These are phyloP conservation scores for Hanseniaspora occidentalis DNA, from an alignment of 805 yeast genomes.

Conservation along the genomic window DNA sequence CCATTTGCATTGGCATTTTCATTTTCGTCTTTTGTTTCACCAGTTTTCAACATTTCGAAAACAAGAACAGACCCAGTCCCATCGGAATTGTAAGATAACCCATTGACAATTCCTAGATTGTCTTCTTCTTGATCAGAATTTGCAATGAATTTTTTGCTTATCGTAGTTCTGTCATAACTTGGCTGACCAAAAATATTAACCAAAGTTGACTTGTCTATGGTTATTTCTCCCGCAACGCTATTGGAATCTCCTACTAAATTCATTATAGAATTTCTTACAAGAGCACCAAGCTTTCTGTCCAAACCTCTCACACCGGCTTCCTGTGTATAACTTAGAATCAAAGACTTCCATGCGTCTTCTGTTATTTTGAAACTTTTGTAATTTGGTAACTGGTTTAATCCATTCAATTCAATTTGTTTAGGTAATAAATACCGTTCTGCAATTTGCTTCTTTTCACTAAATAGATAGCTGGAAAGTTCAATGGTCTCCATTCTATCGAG, in stretches of 20 bases:
- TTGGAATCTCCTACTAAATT: too few relatives aligned
- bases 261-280: constrained; percentile 80
- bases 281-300: constrained; percentile 60
- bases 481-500: constrained; percentile 78
- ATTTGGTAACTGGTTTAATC: constrained; percentile 27
- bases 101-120: constrained; percentile 70
- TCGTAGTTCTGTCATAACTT: too few relatives aligned
- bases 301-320: constrained; percentile 80
- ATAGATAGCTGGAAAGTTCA: constrained; percentile 67
- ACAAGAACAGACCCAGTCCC: constrained; percentile 76
- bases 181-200: neutral
- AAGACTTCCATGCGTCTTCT: constrained; percentile 42
- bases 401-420: constrained; percentile 59
- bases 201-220: constrained; percentile 11
- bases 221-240: too few relatives aligned
- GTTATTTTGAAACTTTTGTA: constrained; percentile 26
- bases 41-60: constrained; percentile 66
- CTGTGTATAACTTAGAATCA: constrained; percentile 61
- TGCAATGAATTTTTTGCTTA: too few relatives aligned
- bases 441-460: constrained; percentile 62
- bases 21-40: too few relatives aligned
- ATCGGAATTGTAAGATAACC: constrained; percentile 74
- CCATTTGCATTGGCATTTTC: constrained; percentile 21
- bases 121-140: too few relatives aligned
- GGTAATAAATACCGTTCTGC: constrained; percentile 61